Evolutionary conservation across 2,329 filamentous ascomycete species (phyloP), one percentile per base, ranked within the genome.

Genomic region (Lachnellula arida): DNA sequence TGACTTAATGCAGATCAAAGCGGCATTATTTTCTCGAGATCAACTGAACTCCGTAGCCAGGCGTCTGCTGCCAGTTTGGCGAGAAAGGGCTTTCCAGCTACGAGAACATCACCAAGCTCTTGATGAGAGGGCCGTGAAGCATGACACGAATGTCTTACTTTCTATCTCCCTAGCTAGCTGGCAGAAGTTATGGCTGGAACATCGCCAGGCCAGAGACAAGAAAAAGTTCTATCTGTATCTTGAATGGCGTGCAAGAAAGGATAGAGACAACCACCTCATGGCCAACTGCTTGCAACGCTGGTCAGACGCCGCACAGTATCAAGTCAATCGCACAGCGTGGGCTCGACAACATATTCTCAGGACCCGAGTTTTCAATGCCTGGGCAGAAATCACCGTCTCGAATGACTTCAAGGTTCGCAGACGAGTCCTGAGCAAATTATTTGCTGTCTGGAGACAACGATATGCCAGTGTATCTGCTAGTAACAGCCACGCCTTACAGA

Each of bases 311-410:
- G 80, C 88, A 11, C 79, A 78, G 5, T 83, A 88, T 14, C 82
- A 89, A 65, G 75, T 84, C 15, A 79, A 84, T 59, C 80, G 82
- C 42, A 89, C 88, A 4, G 82, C 81, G 4, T 77, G 84, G 43
- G 89, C 88, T 19, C 80, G 87, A 59, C 78, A 83, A 59, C 87
- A 90, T 67, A 83, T 92, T 57, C 73, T 94, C 53, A 78, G 86
- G 54, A 82, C 81, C 12, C 81, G 82, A 54, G 86, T 85, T 58
- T 90, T 89, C 70, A 81, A 81, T 56, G 82, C 82, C 7, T 91
- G 87, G 87, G 78, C 81, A 25, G 78, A 83, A 56, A 82, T 88
- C 53, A 86, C 85, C 11, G 61, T 62, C 47, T 63, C 64, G 14
- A 70, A 66, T 48, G 68, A 70, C 54, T 65, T 77, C 43, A 79